Evolutionary conservation across 2,329 filamentous ascomycete species (phyloP).

Genomic region (Penicillium sp.): DNA sequence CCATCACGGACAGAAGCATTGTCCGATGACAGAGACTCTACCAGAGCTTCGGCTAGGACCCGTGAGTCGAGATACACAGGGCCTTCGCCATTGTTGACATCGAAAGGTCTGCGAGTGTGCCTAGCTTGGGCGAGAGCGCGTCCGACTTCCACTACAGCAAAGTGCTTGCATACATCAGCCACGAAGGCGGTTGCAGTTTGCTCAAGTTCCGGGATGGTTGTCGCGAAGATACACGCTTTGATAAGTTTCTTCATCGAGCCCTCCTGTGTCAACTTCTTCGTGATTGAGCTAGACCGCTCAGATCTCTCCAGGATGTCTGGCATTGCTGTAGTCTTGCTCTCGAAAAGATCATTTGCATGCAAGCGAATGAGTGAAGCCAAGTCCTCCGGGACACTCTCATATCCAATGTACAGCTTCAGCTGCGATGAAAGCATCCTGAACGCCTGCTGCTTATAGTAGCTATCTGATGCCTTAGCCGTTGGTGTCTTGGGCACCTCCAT

Average conservation of each 20-base stretch:
- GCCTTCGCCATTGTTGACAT: conserved; percentile 77
- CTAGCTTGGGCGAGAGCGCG: conserved; percentile 70
- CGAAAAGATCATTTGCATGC: conserved; percentile 75
- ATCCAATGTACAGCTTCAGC: conserved; percentile 79
- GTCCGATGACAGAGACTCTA: conserved; percentile 83
- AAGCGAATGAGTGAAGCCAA: conserved; percentile 74
- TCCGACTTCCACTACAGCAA: conserved; percentile 81
- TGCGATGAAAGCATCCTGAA: conserved; percentile 80
- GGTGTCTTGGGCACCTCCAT: conserved; percentile 66
- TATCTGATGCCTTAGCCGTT: conserved; percentile 57
- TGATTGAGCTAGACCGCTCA: conserved; percentile 70
- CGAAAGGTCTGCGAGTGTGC: conserved; percentile 67
- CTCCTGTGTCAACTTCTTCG: conserved; percentile 80
- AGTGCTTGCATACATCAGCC: conserved; percentile 74
- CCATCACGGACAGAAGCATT: conserved; percentile 69
- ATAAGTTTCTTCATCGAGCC: conserved; percentile 72
- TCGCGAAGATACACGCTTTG: conserved; percentile 78
- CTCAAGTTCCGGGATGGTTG: conserved; percentile 71
- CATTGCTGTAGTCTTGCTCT: conserved; percentile 62
- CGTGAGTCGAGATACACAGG: conserved; percentile 78
- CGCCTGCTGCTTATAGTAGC: conserved; percentile 87
- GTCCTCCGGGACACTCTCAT: conserved; percentile 81
- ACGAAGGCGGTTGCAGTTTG: conserved; percentile 67
- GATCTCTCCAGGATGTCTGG: conserved; percentile 61
- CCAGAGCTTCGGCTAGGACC: conserved; percentile 77